phyloP scores from a whole-genome alignment of 2,329 filamentous ascomycete species.

The Parasarocladium wereldwijsianum region DNA sequence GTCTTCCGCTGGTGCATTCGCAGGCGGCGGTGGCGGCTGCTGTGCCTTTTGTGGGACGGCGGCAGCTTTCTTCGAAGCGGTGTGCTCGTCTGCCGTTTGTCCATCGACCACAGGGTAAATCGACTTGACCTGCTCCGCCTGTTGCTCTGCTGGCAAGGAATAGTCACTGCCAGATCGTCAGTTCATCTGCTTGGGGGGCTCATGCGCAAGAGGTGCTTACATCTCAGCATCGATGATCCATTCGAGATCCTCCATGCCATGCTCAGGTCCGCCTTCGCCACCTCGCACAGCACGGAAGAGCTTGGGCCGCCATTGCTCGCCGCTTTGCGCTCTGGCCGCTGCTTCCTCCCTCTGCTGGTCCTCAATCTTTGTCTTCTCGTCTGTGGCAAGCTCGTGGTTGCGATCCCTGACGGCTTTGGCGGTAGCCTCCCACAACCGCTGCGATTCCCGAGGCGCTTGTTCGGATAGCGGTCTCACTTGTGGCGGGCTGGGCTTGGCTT shows the following conservation, averaged over 20 bases:
- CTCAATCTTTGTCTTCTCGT: conserved; percentile 93
- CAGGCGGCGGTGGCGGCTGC: conserved; percentile 5
- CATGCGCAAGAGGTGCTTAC: conserved; percentile 30
- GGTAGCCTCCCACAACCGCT: conserved; percentile 72
- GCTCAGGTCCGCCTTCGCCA: conserved; percentile 55
- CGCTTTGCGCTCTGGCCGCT: conserved; percentile 60
- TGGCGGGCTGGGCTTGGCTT: conserved; percentile 63
- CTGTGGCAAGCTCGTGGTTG: conserved; percentile 80
- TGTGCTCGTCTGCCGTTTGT: conserved; percentile 50
- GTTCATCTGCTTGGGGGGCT: conserved; percentile 7
- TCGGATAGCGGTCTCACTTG: conserved; percentile 64
- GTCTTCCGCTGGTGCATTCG: conserved; percentile 11
- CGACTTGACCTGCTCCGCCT: conserved; percentile 68
- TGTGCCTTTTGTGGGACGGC: too few species aligned
- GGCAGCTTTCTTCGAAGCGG: conserved; percentile 19
- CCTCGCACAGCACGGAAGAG: conserved; percentile 67
- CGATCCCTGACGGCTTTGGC: conserved; percentile 67
- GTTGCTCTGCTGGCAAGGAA: conserved; percentile 45
- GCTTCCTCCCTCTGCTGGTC: conserved; percentile 85
- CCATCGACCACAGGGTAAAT: conserved; percentile 77
- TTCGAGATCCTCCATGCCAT: conserved; percentile 79
- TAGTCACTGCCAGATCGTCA: conserved; percentile 13
- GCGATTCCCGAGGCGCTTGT: conserved; percentile 81
- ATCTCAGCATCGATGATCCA: conserved; percentile 86
- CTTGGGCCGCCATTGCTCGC: conserved; percentile 74